phyloP scores from a whole-genome alignment of 768 basidiomycete species.

The Phylloporus sp. region DNA sequence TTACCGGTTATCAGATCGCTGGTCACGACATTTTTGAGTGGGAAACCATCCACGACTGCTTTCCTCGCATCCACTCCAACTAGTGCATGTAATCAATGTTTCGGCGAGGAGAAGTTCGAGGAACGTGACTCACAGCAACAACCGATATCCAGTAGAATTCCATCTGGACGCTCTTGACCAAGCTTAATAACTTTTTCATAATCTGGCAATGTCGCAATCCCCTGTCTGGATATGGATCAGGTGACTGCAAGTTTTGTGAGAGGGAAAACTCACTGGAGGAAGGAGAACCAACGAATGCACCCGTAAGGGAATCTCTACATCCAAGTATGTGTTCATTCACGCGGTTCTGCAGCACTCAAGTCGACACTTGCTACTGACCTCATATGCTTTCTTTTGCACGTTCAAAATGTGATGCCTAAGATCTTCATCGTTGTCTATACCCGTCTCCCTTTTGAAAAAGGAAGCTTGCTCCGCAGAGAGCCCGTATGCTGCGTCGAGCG shows the following conservation, averaged over 20 bases:
- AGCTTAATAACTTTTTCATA: slow-evolving; percentile 33
- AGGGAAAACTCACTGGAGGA: slow-evolving; percentile 16
- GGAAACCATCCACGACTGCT: slow-evolving; percentile 42
- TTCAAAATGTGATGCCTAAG: slow-evolving; percentile 30
- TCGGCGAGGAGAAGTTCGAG: background rate
- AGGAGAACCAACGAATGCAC: slow-evolving; percentile 26
- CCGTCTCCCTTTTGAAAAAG: slow-evolving; percentile 29
- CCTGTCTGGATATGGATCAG: slow-evolving; percentile 2
- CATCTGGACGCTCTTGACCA: slow-evolving; percentile 33
- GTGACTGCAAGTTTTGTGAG: background rate
- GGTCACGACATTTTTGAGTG: slow-evolving; percentile 35
- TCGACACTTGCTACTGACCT: slow-evolving; percentile 11
- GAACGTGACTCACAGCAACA: slow-evolving; percentile 37
- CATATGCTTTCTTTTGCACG: slow-evolving; percentile 29
- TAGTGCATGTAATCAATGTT: background rate
- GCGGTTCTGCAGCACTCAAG: background rate
- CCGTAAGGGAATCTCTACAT: slow-evolving; percentile 25
- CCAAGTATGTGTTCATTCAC: background rate
- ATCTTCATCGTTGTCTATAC: slow-evolving; percentile 25
- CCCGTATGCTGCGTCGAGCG: background rate
- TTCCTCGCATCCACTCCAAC: slow-evolving; percentile 37
- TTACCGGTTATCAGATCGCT: slow-evolving; percentile 39
- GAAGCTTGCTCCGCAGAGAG: slow-evolving; percentile 15
- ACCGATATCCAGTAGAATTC: slow-evolving; percentile 43
- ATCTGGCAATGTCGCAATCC: slow-evolving; percentile 9